These are phyloP conservation scores for Dissophora globulifera DNA, from an alignment of 192 early-diverging fungal species.

Conservation along the genomic window DNA sequence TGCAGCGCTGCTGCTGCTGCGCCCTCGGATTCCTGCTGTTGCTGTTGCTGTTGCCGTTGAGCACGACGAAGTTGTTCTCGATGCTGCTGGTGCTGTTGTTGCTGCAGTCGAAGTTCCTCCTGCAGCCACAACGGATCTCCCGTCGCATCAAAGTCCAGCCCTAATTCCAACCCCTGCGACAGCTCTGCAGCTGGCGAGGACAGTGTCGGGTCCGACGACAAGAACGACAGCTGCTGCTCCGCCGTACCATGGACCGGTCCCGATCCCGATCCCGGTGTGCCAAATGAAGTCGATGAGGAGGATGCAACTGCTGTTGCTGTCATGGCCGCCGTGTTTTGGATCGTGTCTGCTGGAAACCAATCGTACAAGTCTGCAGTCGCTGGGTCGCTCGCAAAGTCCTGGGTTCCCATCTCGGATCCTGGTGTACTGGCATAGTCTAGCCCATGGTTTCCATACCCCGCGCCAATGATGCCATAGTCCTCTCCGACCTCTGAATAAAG, in stretches of 20 bases:
- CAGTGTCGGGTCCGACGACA: slow-evolving; percentile 28
- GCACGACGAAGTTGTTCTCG: not conserved
- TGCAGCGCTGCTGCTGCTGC: too few relatives aligned
- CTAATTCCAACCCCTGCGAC: slow-evolving; percentile 21
- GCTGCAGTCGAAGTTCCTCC: slow-evolving; percentile 23
- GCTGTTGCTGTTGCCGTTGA: slow-evolving; percentile 2
- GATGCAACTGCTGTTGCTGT: not conserved
- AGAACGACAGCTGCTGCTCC: slow-evolving; percentile 17
- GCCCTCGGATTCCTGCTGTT: not conserved
- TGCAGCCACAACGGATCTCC: slow-evolving; percentile 24
- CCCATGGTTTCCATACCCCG: slow-evolving; percentile 5
- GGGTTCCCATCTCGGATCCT: slow-evolving; percentile 9
- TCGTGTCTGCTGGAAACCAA: slow-evolving; percentile 29
- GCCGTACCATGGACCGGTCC: not conserved
- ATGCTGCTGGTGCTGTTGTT: slow-evolving; percentile 2
- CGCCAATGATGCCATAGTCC: slow-evolving; percentile 11
- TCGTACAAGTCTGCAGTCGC: slow-evolving; percentile 25
- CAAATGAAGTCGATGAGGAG: too few relatives aligned
- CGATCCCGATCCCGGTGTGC: not conserved
- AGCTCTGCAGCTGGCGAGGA: slow-evolving; percentile 35
- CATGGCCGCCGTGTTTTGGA: not conserved
- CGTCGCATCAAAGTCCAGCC: slow-evolving; percentile 21
- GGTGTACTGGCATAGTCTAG: slow-evolving; percentile 15
- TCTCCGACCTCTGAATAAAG: slow-evolving; percentile 45
- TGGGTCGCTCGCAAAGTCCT: slow-evolving; percentile 16